Evolutionary conservation across 805 yeast species (phyloP).

Genomic region (Ogataea saltuana): DNA sequence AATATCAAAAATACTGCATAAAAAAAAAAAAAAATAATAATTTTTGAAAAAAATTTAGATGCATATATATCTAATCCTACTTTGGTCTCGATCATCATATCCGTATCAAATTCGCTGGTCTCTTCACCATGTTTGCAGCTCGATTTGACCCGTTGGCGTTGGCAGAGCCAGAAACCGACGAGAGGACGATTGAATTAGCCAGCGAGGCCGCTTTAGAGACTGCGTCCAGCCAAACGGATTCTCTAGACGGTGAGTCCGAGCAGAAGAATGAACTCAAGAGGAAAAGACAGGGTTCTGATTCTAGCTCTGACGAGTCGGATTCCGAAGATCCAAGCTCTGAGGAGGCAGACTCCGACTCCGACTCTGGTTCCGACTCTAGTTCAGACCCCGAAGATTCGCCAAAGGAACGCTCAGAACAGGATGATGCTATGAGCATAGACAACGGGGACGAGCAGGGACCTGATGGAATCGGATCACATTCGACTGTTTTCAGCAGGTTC

Average conservation of each 20-base stretch:
- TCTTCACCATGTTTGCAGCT: constrained; percentile 65
- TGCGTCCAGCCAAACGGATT: background rate
- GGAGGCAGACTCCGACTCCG: background rate
- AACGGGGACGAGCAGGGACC: constrained; percentile 4
- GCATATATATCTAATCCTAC: too few species aligned
- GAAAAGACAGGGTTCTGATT: constrained; percentile 23
- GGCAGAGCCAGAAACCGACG: constrained; percentile 41
- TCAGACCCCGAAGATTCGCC: constrained; percentile 14
- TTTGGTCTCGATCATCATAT: too few species aligned
- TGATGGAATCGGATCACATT: constrained; percentile 41
- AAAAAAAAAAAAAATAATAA: too few species aligned
- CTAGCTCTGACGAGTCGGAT: constrained; percentile 8
- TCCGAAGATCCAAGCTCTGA: background rate
- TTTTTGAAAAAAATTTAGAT: too few species aligned
- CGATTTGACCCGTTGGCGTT: constrained; percentile 55
- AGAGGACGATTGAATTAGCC: constrained; percentile 21
- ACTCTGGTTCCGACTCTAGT: constrained; percentile 9
- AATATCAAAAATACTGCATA: too few species aligned
- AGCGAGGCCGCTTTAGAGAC: background rate
- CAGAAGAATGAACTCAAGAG: constrained; percentile 13
- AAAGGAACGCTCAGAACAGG: background rate
- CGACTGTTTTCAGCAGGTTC: constrained; percentile 55
- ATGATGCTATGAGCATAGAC: background rate
- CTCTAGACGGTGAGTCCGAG: background rate
- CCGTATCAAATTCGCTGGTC: too few species aligned